These are phyloP conservation scores for Knufia petricola DNA, from an alignment of 2,329 filamentous ascomycete genomes.

Conservation along the genomic window DNA sequence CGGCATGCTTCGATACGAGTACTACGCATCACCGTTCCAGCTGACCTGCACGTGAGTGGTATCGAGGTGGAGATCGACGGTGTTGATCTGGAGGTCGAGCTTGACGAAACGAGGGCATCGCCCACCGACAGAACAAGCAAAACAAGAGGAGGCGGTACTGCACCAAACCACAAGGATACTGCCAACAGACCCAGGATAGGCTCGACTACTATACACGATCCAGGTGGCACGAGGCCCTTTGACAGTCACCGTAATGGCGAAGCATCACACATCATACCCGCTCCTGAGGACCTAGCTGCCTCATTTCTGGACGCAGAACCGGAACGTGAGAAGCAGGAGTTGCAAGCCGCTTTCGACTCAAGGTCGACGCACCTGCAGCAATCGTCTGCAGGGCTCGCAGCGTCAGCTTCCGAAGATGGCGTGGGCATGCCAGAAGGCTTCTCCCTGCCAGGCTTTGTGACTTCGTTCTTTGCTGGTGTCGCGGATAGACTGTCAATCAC, in stretches of 20 bases:
- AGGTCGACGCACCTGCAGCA: slow-evolving; percentile 43
- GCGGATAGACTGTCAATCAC: slow-evolving; percentile 47
- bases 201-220: slow-evolving; percentile 22
- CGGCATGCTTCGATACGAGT: slow-evolving; percentile 57
- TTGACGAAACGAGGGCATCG: slow-evolving; percentile 8
- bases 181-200: slow-evolving; percentile 20
- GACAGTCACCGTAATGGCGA: slow-evolving; percentile 10
- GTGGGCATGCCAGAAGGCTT: slow-evolving; percentile 45
- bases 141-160: slow-evolving; percentile 38
- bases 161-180: slow-evolving; percentile 22
- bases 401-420: slow-evolving; percentile 41
- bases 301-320: slow-evolving; percentile 53
- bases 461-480: slow-evolving; percentile 50
- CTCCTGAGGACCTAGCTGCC: slow-evolving; percentile 48
- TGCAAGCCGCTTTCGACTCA: slow-evolving; percentile 47
- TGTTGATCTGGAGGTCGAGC: slow-evolving; percentile 50
- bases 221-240: slow-evolving; percentile 17
- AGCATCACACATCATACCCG: slow-evolving; percentile 34
- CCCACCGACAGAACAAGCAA: slow-evolving; percentile 19
- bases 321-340: slow-evolving; percentile 45
- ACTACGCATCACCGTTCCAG: slow-evolving; percentile 72
- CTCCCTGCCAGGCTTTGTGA: slow-evolving; percentile 49
- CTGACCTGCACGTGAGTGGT: slow-evolving; percentile 77
- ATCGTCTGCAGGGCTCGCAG: slow-evolving; percentile 37
- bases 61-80: slow-evolving; percentile 76